These are phyloP conservation scores for Cytospora leucostoma DNA, from an alignment of 2,329 filamentous ascomycete genomes.

Conservation along the genomic window DNA sequence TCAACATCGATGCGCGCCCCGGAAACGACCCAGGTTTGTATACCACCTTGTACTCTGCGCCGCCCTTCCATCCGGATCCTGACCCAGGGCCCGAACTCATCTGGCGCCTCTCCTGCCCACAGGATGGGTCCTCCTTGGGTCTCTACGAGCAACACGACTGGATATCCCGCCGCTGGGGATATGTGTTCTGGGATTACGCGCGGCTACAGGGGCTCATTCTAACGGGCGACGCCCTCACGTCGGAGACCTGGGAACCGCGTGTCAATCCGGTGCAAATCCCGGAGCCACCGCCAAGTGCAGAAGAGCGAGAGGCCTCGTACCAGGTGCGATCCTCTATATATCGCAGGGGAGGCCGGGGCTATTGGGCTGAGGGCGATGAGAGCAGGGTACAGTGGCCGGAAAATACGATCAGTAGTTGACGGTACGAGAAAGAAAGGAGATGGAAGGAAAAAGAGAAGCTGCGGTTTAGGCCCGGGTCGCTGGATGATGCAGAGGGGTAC, in stretches of 20 bases:
- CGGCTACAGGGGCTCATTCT: background rate
- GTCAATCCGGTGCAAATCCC: background rate
- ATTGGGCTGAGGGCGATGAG: background rate
- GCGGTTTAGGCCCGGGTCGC: background rate
- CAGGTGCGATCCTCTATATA: background rate
- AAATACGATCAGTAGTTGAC: background rate
- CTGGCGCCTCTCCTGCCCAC: background rate
- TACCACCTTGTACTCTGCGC: background rate
- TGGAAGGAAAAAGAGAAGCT: background rate
- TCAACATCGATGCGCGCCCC: too few relatives aligned
- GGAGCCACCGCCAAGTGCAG: background rate
- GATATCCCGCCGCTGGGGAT: background rate
- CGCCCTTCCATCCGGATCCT: background rate
- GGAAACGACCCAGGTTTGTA: too few relatives aligned
- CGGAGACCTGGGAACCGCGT: background rate
- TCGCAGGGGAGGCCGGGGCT: background rate
- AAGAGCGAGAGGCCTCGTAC: background rate
- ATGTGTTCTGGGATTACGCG: background rate
- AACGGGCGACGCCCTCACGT: background rate
- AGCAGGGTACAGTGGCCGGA: background rate
- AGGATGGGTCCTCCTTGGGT: background rate
- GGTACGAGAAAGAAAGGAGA: background rate
- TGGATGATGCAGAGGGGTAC: background rate
- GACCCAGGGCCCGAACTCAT: background rate
- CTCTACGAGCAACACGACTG: background rate